Conservation (phyloP, 495 filamentous ascomycete species). For the Pseudevernia furfuracea region DNA sequence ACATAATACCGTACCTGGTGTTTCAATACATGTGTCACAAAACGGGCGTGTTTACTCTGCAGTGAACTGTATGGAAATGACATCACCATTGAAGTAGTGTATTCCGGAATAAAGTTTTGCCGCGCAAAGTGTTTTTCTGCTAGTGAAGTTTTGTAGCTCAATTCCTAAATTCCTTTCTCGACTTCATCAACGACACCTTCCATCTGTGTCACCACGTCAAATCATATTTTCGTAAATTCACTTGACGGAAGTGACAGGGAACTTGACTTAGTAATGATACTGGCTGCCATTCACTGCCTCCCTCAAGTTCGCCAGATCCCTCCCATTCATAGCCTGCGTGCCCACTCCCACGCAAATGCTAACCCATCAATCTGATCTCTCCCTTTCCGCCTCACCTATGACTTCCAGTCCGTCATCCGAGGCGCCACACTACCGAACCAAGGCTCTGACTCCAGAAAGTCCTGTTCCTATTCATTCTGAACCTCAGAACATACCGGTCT, state of each 20-base stretch:
- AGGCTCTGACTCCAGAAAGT: constrained; percentile 64
- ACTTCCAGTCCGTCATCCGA: constrained; percentile 56
- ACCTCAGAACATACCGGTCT: constrained; percentile 61
- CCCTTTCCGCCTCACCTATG: constrained; percentile 40
- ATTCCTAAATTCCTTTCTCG: not conserved
- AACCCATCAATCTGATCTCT: constrained; percentile 1
- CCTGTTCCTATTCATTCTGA: constrained; percentile 64
- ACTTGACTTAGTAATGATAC: not conserved
- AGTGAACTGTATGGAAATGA: no score
- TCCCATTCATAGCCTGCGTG: not conserved
- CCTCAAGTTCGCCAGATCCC: not conserved
- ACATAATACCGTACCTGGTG: no score
- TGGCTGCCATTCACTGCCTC: not conserved
- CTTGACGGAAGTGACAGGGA: not conserved
- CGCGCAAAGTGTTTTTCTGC: no score
- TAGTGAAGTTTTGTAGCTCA: no score
- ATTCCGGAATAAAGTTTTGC: no score
- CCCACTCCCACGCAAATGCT: not conserved
- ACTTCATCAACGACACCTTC: not conserved
- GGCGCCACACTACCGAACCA: constrained; percentile 57
- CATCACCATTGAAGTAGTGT: no score
- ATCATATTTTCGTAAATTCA: not conserved
- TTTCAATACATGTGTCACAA: no score
- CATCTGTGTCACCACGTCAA: not conserved
- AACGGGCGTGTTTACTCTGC: no score